Conservation (phyloP, 352 stramenopile species). For the Thraustochytrium sp. region DNA sequence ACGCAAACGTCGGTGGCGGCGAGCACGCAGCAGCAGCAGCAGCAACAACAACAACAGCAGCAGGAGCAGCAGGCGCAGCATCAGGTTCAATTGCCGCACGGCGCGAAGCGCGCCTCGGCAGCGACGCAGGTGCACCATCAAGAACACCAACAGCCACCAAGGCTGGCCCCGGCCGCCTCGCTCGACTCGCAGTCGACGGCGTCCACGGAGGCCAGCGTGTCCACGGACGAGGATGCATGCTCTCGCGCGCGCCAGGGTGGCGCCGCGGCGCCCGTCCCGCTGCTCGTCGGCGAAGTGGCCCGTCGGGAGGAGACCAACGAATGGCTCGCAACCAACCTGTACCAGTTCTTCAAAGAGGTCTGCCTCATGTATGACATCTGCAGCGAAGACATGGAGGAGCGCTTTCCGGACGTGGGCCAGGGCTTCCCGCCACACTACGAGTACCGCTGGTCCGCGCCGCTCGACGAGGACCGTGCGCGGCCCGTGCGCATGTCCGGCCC, state of each 20-base stretch:
- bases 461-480: slow-evolving; percentile 34
- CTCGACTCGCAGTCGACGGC: no score
- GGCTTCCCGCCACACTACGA: slow-evolving; percentile 54
- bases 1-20: no score
- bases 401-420: not conserved
- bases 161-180: no score
- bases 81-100: no score
- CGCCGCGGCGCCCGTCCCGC: no score
- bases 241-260: not conserved
- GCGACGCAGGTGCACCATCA: no score
- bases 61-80: no score
- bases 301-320: not conserved
- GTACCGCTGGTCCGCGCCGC: slow-evolving; percentile 45
- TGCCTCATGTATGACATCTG: slow-evolving; percentile 21
- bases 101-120: no score
- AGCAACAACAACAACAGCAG: no score
- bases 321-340: slow-evolving; percentile 9
- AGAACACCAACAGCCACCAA: no score
- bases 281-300: not conserved
- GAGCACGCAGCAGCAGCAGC: no score
- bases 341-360: slow-evolving; percentile 33
- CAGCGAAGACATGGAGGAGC: not conserved
- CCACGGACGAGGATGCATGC: not conserved
- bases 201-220: not conserved
- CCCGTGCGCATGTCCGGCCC: slow-evolving; percentile 64